Evolutionary conservation across 2,329 filamentous ascomycete genomes (phyloP), one percentile per base, ranked within the genome.

Genomic region (Leptographium wingfieldii): DNA sequence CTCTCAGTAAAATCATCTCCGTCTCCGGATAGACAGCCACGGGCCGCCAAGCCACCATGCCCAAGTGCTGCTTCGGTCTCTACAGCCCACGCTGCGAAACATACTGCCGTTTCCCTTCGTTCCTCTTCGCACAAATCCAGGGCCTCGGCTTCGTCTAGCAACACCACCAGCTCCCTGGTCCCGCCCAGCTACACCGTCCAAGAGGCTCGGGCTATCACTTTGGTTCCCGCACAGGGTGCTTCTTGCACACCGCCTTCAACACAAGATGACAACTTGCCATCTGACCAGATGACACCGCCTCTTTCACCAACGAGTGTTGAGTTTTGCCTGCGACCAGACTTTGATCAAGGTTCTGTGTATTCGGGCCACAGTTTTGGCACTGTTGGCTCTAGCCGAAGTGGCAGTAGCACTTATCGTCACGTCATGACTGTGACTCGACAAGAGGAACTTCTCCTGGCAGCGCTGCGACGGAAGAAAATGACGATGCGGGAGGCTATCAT

Each of bases 391-490:
- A 63, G 63, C 25, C 61, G 61, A 43, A 66, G 64, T 27, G 61
- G 61, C 31, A 66, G 64, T 56, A 33, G 5, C 1, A 10, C 46
- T 12, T 55, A 63, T 3, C 46, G 59, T 46, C 65, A 60, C 55
- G 53, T 82, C 59, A 82, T 83, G 76, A 78, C 80, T 1, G 79
- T 84, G 22, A 83, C 80, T 0, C 75, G 73, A 4, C 80, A 83
- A 62, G 81, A 84, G 62, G 79, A 83, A 68, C 77, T 82, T 74
- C 72, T 84, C 0, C 71, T 84, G 4, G 77, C 80, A 2, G 81
- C 81, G 3, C 72, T 84, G 51, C 75, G 81, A 10, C 75, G 78
- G 64, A 82, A 81, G 71, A 74, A 80, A n/a, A 76, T 79, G 3
- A 72, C 73, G n/a, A 80, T 81, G 76, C 76, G 78, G 2, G 75